Percentiles rank a stretch among this genome's conserved stretches.
phyloP scores from a whole-genome alignment of 2,329 filamentous ascomycete genomes.

The Ascosphaera apis region DNA sequence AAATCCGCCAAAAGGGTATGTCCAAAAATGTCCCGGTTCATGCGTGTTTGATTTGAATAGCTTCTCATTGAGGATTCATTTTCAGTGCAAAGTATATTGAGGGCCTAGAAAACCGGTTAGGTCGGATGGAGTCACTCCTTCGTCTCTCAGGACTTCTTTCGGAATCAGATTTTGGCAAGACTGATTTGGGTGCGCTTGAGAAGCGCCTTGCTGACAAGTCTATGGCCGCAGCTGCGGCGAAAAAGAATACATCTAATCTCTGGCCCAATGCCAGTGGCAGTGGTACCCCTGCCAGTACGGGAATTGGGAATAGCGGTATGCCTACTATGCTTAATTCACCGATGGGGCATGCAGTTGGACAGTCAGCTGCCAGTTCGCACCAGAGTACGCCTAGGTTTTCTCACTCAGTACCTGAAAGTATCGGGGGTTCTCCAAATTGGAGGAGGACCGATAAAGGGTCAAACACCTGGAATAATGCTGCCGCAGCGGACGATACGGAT shows the following conservation, averaged over 20 bases:
- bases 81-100: conserved; percentile 88
- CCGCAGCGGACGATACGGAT: conserved; percentile 36
- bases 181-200: conserved; percentile 71
- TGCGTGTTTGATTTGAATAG: conserved; percentile 1
- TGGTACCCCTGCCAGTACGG: not conserved
- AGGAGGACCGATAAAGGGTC: conserved; percentile 28
- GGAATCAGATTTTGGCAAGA: conserved; percentile 65
- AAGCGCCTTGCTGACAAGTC: conserved; percentile 40
- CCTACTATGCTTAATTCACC: not conserved
- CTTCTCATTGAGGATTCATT: no score
- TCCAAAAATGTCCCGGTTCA: conserved; percentile 2
- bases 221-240: conserved; percentile 4
- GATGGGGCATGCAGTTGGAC: not conserved
- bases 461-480: conserved; percentile 28
- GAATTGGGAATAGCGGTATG: not conserved
- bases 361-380: not conserved
- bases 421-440: conserved; percentile 21
- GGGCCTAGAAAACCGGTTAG: conserved; percentile 77
- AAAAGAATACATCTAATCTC: conserved; percentile 16
- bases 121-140: conserved; percentile 85
- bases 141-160: conserved; percentile 66
- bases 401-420: not conserved
- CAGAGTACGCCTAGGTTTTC: not conserved
- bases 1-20: conserved; percentile 84
- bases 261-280: conserved; percentile 4